These are phyloP conservation scores for Diaporthe sp. DNA, from an alignment of 2,329 filamentous ascomycete genomes.

Conservation along the genomic window DNA sequence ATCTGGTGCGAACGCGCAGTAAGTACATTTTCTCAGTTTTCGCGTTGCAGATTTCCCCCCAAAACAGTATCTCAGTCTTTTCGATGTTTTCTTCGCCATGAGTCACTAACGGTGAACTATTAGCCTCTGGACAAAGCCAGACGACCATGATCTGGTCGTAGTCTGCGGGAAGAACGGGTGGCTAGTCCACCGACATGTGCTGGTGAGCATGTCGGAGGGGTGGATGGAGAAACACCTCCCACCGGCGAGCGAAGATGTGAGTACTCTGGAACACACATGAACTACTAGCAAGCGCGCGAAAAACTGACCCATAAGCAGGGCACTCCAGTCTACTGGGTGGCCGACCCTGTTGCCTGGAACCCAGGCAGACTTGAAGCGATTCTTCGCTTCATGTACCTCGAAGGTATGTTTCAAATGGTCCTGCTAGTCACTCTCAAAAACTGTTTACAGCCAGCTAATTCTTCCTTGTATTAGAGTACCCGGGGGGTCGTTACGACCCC, in stretches of 20 bases:
- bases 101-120: neutral
- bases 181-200: slow-evolving; percentile 38
- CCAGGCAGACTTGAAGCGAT: slow-evolving; percentile 43
- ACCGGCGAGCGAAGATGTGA: slow-evolving; percentile 28
- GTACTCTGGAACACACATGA: neutral
- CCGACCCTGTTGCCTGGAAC: slow-evolving; percentile 42
- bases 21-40: neutral
- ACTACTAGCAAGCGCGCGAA: neutral
- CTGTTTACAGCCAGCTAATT: slow-evolving; percentile 15
- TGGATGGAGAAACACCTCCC: slow-evolving; percentile 38
- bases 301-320: slow-evolving; percentile 31
- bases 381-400: slow-evolving; percentile 49
- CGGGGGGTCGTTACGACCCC: slow-evolving; percentile 37
- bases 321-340: slow-evolving; percentile 21
- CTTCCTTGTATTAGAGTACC: slow-evolving; percentile 41
- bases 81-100: no score
- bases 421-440: no score
- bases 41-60: neutral
- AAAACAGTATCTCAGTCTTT: neutral
- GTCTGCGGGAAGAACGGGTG: slow-evolving; percentile 13
- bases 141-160: slow-evolving; percentile 29
- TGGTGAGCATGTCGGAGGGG: slow-evolving; percentile 33
- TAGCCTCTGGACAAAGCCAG: slow-evolving; percentile 29
- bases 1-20: neutral
- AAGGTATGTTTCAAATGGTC: slow-evolving; percentile 34